Percentiles rank a stretch among this genome's conserved stretches.
These are phyloP conservation scores for Tolypocladium cylindrosporum DNA, from an alignment of 2,329 filamentous ascomycete genomes.

Conservation along the genomic window DNA sequence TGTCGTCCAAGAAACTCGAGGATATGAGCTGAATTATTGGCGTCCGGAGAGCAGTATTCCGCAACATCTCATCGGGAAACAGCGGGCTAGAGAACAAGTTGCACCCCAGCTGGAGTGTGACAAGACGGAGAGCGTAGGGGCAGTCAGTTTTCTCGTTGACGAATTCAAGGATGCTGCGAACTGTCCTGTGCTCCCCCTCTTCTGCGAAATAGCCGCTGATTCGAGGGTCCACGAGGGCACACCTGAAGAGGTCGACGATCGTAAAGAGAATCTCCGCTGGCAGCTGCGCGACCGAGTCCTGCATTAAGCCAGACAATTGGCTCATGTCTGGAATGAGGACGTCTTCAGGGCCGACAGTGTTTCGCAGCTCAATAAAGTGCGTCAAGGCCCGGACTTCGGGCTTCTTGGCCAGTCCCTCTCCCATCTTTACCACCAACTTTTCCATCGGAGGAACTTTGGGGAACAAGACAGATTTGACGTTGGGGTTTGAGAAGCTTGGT, in stretches of 20 bases:
- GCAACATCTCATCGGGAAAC: conserved; percentile 55
- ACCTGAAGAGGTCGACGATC: conserved; percentile 74
- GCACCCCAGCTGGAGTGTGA: conserved; percentile 73
- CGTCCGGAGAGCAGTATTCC: conserved; percentile 37
- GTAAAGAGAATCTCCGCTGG: conserved; percentile 63
- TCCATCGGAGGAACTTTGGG: conserved; percentile 71
- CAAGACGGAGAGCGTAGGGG: conserved; percentile 74
- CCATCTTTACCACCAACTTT: conserved; percentile 75
- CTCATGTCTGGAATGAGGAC: conserved; percentile 62
- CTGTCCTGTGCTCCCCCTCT: conserved; percentile 54
- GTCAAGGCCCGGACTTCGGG: conserved; percentile 54
- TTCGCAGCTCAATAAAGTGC: conserved; percentile 58
- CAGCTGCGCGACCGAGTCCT: conserved; percentile 41
- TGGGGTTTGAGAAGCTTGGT: conserved; percentile 56
- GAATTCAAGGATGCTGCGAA: conserved; percentile 49
- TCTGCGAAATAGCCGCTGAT: conserved; percentile 77
- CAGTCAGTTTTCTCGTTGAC: conserved; percentile 48
- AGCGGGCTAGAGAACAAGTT: conserved; percentile 74
- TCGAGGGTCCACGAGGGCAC: conserved; percentile 66
- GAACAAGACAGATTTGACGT: conserved; percentile 60
- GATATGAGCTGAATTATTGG: conserved; percentile 62
- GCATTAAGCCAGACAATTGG: conserved; percentile 53
- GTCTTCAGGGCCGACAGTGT: conserved; percentile 49
- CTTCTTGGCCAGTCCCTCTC: conserved; percentile 41
- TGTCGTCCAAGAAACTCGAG: conserved; percentile 67